Base-by-base conservation (phyloP, 345 rosid species). In the Pistacia atlantica region DNA sequence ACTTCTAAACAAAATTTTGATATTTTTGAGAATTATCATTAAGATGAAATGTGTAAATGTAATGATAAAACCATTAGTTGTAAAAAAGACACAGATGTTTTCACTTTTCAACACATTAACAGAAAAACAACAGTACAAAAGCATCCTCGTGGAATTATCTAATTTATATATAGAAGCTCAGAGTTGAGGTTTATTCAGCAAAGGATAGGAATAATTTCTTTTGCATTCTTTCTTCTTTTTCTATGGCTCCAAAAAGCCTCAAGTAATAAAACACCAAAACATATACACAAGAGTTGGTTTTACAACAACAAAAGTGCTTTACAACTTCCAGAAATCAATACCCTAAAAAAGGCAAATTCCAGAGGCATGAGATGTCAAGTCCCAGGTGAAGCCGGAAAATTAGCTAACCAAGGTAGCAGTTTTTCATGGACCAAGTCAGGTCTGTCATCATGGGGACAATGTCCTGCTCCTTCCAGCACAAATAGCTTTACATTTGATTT, bases 401-500 rank as follows among this genome's bases (percentile, higher is more conserved):
- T 63, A 66, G 83, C 87, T 66, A 95, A 71, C 98, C 98, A 91
- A 13, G 98, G 97, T 56, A 95, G 94, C 77, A 95, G 76, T 76
- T 86, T 87, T 3, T 84, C 80, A 45, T 93, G 97, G 28, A 95
- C 95, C 79, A 90, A 86, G 13, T 88, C 86, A 0, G 97, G 97
- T 48, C 86, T 84, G 80, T 93, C 98, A 63, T 95, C 98, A 81
- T 93, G 94, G 33, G 97, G 98, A 72, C 97, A 91, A 48, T 95
- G 97, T 48, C 98, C 97, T 22, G 88, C 98, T 7, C 93, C 98
- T 86, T 85, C 84, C 71, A 95, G 73, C 67, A 93, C 84, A 35
- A 68, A 75, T 46, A 95, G 86, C 73, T 45, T 88, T 67, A 93
- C 90, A 51, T 95, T 95, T 28, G 93, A 80, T 4, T 78, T 69